These are phyloP conservation scores for Paramecium primaurelia DNA, from an alignment of 73 alveolate species.

Conservation along the genomic window DNA sequence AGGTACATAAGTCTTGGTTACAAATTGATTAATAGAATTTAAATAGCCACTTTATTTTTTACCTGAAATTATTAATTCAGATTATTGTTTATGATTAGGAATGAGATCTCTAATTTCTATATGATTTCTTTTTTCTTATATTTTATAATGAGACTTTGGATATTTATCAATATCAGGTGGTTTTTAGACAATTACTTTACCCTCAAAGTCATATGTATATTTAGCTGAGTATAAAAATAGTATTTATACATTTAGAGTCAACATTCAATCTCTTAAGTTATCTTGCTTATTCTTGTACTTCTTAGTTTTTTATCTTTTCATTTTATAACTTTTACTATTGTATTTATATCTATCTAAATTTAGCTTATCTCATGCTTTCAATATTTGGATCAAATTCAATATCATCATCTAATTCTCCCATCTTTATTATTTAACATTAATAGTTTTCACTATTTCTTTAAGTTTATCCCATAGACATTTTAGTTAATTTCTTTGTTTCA, in stretches of 20 bases:
- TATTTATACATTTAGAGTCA: neutral
- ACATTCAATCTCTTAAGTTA: constrained; percentile 19
- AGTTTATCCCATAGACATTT: neutral
- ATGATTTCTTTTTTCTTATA: neutral
- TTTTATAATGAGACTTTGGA: neutral
- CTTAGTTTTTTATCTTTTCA: neutral
- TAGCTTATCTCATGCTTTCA: constrained; percentile 30
- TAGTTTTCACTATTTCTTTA: neutral
- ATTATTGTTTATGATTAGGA: neutral
- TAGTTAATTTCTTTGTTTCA: neutral
- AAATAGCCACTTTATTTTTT: neutral
- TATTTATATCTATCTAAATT: neutral
- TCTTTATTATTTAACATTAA: neutral
- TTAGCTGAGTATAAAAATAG: neutral
- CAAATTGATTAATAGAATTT: neutral
- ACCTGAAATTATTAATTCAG: neutral
- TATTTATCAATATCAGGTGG: constrained; percentile 35
- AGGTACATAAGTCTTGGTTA: neutral
- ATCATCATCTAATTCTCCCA: neutral
- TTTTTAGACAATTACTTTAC: constrained; percentile 2
- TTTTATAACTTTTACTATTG: neutral
- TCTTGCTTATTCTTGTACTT: constrained; percentile 1
- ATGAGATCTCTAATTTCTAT: neutral
- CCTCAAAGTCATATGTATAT: constrained; percentile 35
- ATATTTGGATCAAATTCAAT: neutral